Base-by-base conservation (phyloP, 371 early-diverging fungal genomes). In the Syncephalis plumigaleata region DNA sequence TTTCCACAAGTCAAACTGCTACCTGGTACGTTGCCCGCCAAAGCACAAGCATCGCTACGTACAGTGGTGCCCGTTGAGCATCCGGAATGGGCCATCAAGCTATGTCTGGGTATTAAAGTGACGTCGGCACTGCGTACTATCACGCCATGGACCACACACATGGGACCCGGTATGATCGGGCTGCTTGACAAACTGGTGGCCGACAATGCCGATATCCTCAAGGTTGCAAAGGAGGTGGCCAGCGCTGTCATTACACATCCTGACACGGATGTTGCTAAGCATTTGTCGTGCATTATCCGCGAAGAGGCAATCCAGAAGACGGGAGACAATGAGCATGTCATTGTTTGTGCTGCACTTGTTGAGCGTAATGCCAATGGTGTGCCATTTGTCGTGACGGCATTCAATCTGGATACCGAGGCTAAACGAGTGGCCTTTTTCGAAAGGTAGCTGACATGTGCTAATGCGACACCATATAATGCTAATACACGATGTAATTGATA, bases 61-160 rank as follows among this genome's bases (percentile, higher is more conserved):
- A 79, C 82, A 0, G 67, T 83, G 3, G 66, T 73, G 15, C 53
- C 68, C 9, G 65, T 66, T 18, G 60, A 67, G 18, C 50, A 69
- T 16, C 61, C 59, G 11, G 63, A 64, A 18, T 47, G 53, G 16
- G 61, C 67, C 4, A 55, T 78, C 37, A 83, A 83, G 56, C 63
- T 81, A 11, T 67, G 81, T 20, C 54, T 83, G 25, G 81, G 76
- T 18, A 65, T 81, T 55, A 81, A 74, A 49, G 65, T 78, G 3
- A 68, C 81, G 1, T 79, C 80, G 7, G 83, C 81, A 21, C 49
- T 83, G 50, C 77, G 84, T 43, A 82, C 80, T 8, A 69, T 83
- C 48, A 76, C 75, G 15, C 81, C 81, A 7, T 81, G 70, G 60
- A 67, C 79, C 0, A 72, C 79, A 15, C 65, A 68, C 44, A 66